Evolutionary conservation across 1,284 basidiomycete genomes (phyloP), one percentile per base, ranked within the genome.

Genomic region (Ustilago esculenta): DNA sequence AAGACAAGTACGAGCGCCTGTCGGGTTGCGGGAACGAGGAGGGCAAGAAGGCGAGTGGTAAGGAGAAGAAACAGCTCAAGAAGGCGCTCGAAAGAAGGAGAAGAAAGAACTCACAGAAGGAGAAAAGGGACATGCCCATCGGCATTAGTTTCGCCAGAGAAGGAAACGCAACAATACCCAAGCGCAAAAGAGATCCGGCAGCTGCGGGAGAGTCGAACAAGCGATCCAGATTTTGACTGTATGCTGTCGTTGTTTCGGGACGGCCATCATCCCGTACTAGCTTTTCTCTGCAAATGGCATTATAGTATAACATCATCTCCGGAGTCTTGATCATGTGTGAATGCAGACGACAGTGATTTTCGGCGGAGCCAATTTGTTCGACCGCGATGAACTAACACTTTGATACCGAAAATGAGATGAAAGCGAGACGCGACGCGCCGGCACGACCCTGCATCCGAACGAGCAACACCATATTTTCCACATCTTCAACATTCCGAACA

Each of bases 101-200:
- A 83, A 92, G 88, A 83, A 95, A 94, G 85, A 85, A 90, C 20
- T 86, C 87, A 27, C 91, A 92, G 82, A 94, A 92, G 83, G 94
- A 96, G 85, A 95, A 94, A 84, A 90, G 88, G 20, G 52, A 61
- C 23, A 72, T 76, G 73, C 73, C 73, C 6, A 57, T 46, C 0
- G 68, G 68, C 12, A 66, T 71, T 21, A 46, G 57, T 17, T 58
- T 61, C 47, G 65, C 29, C 3, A 47, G 47, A 9, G 52, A 51
- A 3, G 42, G 35, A 4, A 50, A 30, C n/a, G 65, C 41, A 1
- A 49, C 56, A 6, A 27, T 71, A 18, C 68, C 68, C 6, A 71
- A 71, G 43, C 46, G 68, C 18, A 71, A 66, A 50, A 49, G 54
- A 23, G 23, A 30, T 5, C 10, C 14, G 1, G 57, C 39, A 5